Conservation (phyloP, 257 asterid genomes). For the Striga asiatica region DNA sequence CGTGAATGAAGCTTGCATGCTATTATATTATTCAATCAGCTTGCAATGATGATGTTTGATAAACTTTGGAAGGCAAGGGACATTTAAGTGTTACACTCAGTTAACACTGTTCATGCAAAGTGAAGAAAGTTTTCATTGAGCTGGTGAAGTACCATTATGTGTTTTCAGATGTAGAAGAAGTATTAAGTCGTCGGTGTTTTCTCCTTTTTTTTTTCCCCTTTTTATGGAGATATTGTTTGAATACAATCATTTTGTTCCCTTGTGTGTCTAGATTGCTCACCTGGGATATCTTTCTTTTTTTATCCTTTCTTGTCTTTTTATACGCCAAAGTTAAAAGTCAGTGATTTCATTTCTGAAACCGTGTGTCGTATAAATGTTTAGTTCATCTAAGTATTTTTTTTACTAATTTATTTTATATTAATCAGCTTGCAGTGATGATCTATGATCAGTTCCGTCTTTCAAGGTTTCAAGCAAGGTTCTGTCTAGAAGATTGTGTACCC, state of each 20-base stretch:
- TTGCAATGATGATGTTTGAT: slow-evolving; percentile 80
- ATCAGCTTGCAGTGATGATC: slow-evolving; percentile 54
- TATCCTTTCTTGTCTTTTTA: too few species aligned
- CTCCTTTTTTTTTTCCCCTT: not conserved
- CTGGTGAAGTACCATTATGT: slow-evolving; percentile 27
- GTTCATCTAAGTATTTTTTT: not conserved
- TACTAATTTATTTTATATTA: slow-evolving; percentile 27
- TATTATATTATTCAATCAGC: slow-evolving; percentile 53
- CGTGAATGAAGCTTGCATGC: slow-evolving; percentile 27
- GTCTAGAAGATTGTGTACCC: slow-evolving; percentile 18
- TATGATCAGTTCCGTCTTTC: slow-evolving; percentile 33
- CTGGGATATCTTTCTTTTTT: too few species aligned
- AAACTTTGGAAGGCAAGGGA: slow-evolving; percentile 42
- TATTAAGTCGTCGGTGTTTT: too few species aligned
- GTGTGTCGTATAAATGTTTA: slow-evolving; percentile 9
- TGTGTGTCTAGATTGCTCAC: slow-evolving; percentile 8
- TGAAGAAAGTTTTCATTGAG: slow-evolving; percentile 25
- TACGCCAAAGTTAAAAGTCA: slow-evolving; percentile 7
- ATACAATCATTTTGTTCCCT: slow-evolving; percentile 4
- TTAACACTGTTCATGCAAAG: slow-evolving; percentile 24
- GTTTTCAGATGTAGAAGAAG: slow-evolving; percentile 16
- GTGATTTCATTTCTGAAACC: not conserved
- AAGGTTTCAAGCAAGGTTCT: slow-evolving; percentile 31
- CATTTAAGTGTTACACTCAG: slow-evolving; percentile 19
- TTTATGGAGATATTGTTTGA: slow-evolving; percentile 8